A percentile compares a stretch with the other conserved stretches of the same genome.
Evolutionary conservation across 2,329 filamentous ascomycete species (phyloP).

Genomic region (Myotisia sp.): DNA sequence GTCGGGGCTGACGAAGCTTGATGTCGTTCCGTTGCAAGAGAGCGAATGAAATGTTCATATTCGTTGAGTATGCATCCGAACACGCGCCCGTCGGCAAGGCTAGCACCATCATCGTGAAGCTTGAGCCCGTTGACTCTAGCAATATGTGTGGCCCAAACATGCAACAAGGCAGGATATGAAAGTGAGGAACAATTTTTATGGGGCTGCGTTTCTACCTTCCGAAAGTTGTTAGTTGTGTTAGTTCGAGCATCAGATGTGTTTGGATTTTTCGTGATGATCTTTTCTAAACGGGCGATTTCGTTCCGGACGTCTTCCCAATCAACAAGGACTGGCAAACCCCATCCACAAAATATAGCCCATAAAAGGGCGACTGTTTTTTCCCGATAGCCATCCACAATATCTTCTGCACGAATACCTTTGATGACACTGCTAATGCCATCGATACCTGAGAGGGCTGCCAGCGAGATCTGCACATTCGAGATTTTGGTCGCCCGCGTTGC

Average conservation of each 20-base stretch:
- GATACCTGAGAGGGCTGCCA: conserved; percentile 38
- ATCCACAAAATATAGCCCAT: conserved; percentile 45
- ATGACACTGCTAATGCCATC: conserved; percentile 29
- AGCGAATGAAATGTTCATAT: conserved; percentile 29
- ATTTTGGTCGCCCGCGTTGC: conserved; percentile 41
- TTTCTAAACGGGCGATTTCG: conserved; percentile 28
- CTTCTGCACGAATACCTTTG: conserved; percentile 37
- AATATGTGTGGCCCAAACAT: conserved; percentile 42
- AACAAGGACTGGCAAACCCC: conserved; percentile 40
- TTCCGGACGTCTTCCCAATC: conserved; percentile 41
- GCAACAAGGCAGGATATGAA: conserved; percentile 31
- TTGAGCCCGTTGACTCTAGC: conserved; percentile 33
- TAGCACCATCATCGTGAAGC: conserved; percentile 43
- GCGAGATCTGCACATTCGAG: conserved; percentile 45
- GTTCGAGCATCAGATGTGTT: no score
- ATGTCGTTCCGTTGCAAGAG: background rate
- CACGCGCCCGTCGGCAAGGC: conserved; percentile 41
- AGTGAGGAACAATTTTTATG: no score
- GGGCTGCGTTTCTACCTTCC: conserved; percentile 15
- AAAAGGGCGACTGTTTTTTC: conserved; percentile 49
- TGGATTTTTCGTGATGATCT: background rate
- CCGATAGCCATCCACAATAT: conserved; percentile 50
- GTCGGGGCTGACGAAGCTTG: background rate
- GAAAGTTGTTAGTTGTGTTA: conserved; percentile 21
- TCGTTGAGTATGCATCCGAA: conserved; percentile 44